Base-by-base conservation (phyloP, 1,284 basidiomycete genomes). In the Rhodotorula sp. region DNA sequence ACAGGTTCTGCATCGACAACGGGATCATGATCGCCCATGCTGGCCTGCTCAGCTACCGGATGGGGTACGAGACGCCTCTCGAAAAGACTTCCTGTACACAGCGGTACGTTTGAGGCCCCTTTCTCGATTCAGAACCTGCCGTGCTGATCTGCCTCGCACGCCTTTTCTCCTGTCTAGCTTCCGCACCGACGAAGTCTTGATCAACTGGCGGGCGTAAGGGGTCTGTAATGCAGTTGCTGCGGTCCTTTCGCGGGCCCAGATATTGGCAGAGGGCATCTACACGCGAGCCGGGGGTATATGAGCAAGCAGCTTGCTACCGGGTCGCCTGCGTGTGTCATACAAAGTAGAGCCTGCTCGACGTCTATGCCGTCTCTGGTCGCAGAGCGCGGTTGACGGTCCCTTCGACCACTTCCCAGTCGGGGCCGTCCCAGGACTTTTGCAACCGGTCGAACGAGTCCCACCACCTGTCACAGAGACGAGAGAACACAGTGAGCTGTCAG, bases 11-110 rank as follows among this genome's bases (percentile, higher is more conserved):
- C 82, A 98, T 99, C 74, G 97, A 99, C 82, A 99, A 99, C 79
- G 97, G 97, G 4, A 96, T 99, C 79, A 99, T 99, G 97, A 99
- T 99, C 69, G 97, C 97, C 1, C 97, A 99, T 81, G 97, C 97
- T 3, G 96, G 39, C 8, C 84, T 99, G 61, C 85, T 99, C 52
- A 89, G 90, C 70, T 93, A 89, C 81, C 87, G 97, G 10, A 98
- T 97, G 93, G 96, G 96, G n/a, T 86, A 88, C 75, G 82, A 83
- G 60, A 97, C 93, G 2, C 86, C 90, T 4, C 79, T 97, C 48
- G 82, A 86, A 56, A 88, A 95, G 80, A 93, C 89, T 69, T 90
- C 87, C 49, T 94, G 92, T 76, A 97, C 93, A 10, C 94, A 97
- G 83, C 86, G 76, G 76, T 76, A 43, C 75, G 83, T 65, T 26